phyloP scores from a whole-genome alignment of 768 basidiomycete species.

The Xerocomellus dryophilus region DNA sequence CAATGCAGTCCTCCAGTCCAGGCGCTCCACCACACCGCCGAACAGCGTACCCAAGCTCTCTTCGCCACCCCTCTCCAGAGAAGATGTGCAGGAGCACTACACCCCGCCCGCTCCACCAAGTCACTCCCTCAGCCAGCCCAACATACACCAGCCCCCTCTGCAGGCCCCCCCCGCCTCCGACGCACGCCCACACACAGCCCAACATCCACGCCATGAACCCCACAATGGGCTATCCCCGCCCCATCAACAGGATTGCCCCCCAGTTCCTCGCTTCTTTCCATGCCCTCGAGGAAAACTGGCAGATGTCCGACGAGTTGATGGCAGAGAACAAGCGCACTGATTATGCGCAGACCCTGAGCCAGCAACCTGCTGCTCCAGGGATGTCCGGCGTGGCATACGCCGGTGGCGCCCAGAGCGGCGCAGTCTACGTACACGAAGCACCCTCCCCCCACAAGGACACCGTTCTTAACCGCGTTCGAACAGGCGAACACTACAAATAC shows the following conservation, averaged over 20 bases:
- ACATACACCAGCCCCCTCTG: conserved; percentile 35
- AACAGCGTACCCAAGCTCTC: conserved; percentile 34
- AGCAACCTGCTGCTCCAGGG: conserved; percentile 37
- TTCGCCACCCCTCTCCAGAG: conserved; percentile 14
- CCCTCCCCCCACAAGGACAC: conserved; percentile 49
- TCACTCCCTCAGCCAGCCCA: conserved; percentile 32
- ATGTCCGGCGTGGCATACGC: conserved; percentile 46
- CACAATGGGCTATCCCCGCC: conserved; percentile 57
- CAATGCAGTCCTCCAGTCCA: conserved; percentile 34
- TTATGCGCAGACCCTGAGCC: conserved; percentile 53
- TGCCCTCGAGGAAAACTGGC: conserved; percentile 54
- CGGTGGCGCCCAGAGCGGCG: conserved; percentile 42
- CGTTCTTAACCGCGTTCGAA: conserved; percentile 53
- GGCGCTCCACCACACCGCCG: conserved; percentile 32
- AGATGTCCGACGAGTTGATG: conserved; percentile 67
- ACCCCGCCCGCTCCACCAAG: conserved; percentile 36
- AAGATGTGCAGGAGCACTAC: conserved; percentile 37
- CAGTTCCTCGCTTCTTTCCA: conserved; percentile 58
- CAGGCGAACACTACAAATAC: conserved; percentile 51
- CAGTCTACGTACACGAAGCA: conserved; percentile 34
- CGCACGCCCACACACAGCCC: conserved; percentile 28
- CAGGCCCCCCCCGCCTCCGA: conserved; percentile 34
- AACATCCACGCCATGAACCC: conserved; percentile 31
- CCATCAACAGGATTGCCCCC: conserved; percentile 53
- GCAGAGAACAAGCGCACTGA: conserved; percentile 74